phyloP scores from a whole-genome alignment of 2,329 filamentous ascomycete species.

The Arachnopeziza araneosa region DNA sequence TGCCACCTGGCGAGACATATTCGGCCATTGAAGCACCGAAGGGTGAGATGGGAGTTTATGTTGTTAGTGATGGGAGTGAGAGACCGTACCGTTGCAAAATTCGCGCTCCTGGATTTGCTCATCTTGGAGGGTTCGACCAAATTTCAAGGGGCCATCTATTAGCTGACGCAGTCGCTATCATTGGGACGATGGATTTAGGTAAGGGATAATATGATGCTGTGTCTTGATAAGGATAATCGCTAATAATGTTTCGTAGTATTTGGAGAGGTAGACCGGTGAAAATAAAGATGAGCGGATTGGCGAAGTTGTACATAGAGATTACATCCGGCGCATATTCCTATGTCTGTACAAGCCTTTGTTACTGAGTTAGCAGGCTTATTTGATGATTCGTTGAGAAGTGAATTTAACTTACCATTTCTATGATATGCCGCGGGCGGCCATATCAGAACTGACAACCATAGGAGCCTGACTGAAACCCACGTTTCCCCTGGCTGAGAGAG shows the following conservation, averaged over 20 bases:
- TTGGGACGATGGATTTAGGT: conserved; percentile 85
- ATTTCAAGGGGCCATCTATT: conserved; percentile 86
- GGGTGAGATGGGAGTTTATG: conserved; percentile 97
- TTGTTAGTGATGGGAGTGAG: conserved; percentile 95
- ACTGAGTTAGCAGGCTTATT: conserved; percentile 20
- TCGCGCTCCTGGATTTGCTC: conserved; percentile 91
- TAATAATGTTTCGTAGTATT: conserved; percentile 26
- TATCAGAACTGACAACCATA: conserved; percentile 11
- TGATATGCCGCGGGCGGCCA: neutral
- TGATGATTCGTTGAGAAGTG: neutral
- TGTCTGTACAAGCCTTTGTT: conserved; percentile 22
- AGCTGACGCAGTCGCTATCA: conserved; percentile 94
- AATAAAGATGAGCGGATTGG: conserved; percentile 7
- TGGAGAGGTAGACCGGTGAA: conserved; percentile 47
- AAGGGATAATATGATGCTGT: conserved; percentile 32
- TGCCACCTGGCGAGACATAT: conserved; percentile 97
- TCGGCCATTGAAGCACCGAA: conserved; percentile 98
- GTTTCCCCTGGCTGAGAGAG: neutral
- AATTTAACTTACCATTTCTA: neutral
- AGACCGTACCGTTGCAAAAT: conserved; percentile 97
- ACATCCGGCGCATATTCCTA: conserved; percentile 13
- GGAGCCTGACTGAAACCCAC: neutral
- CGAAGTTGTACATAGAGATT: conserved; percentile 20
- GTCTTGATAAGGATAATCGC: conserved; percentile 11
- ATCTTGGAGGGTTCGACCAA: conserved; percentile 91